These are phyloP conservation scores for Spizellomyces sp. DNA, from an alignment of 192 early-diverging fungal species.

Conservation along the genomic window DNA sequence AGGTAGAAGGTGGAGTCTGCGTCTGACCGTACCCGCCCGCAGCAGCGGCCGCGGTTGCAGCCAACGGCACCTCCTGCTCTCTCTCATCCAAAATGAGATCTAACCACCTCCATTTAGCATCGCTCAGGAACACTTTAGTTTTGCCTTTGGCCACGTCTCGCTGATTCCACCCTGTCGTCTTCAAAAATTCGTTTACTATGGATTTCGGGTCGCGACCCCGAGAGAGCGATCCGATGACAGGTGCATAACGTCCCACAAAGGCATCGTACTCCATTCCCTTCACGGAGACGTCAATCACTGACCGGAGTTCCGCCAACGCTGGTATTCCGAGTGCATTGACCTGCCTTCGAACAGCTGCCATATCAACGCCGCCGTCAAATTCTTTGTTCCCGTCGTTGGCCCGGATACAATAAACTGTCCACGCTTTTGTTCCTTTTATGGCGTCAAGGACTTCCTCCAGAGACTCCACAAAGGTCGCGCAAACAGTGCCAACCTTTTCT, in stretches of 20 bases:
- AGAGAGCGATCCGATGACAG: background rate
- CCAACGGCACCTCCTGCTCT: slow-evolving; percentile 3
- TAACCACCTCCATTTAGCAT: slow-evolving; percentile 27
- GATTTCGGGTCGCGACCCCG: background rate
- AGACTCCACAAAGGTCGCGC: slow-evolving; percentile 38
- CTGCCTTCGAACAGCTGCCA: slow-evolving; percentile 61
- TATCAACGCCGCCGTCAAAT: slow-evolving; percentile 45
- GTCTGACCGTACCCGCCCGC: background rate
- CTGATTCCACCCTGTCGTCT: slow-evolving; percentile 1
- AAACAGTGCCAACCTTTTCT: slow-evolving; percentile 21
- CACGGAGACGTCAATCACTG: slow-evolving; percentile 40
- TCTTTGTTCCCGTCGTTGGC: slow-evolving; percentile 17
- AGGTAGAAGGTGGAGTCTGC: background rate
- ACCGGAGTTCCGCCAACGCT: slow-evolving; percentile 59
- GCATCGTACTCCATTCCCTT: slow-evolving; percentile 11
- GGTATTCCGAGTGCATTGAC: slow-evolving; percentile 63
- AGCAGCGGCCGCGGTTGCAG: background rate
- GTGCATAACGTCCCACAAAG: slow-evolving; percentile 1
- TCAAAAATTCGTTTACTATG: background rate
- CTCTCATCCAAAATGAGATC: slow-evolving; percentile 2
- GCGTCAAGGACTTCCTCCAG: slow-evolving; percentile 72
- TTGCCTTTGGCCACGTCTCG: slow-evolving; percentile 27
- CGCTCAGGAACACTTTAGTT: slow-evolving; percentile 30
- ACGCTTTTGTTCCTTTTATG: slow-evolving; percentile 67
- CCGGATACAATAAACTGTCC: slow-evolving; percentile 71